Conservation (phyloP, 805 yeast genomes). For the Candida xiaguanensis region DNA sequence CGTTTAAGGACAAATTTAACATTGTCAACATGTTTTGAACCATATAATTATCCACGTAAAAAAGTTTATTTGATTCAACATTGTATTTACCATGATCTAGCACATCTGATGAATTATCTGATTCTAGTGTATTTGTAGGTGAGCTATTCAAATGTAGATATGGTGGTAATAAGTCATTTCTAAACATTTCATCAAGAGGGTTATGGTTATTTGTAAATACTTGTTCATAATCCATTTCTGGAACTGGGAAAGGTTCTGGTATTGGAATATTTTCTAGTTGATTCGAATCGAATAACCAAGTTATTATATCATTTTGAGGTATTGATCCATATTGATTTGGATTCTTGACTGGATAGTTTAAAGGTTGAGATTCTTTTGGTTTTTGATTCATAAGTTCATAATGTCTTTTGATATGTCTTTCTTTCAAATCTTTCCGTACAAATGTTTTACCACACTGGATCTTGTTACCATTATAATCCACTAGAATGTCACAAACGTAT, state of each 20-base stretch:
- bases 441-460: conserved; percentile 55
- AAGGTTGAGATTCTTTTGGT: not conserved
- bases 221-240: conserved; percentile 21
- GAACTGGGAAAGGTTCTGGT: conserved; percentile 1
- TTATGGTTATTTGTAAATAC: conserved; percentile 34
- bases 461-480: conserved; percentile 33
- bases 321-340: conserved; percentile 1
- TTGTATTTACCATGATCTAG: conserved; percentile 23
- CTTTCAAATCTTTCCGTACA: conserved; percentile 57
- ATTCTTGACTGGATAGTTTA: not conserved
- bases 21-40: conserved; percentile 33
- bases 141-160: conserved; percentile 18
- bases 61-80: conserved; percentile 26
- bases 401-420: conserved; percentile 35
- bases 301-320: conserved; percentile 35
- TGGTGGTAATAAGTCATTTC: not conserved
- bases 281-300: conserved; percentile 33
- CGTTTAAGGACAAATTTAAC: conserved; percentile 17
- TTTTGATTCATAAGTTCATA: conserved; percentile 9
- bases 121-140: conserved; percentile 27
- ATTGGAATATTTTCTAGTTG: not conserved
- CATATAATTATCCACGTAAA: conserved; percentile 34
- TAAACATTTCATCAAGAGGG: conserved; percentile 37
- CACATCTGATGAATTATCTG: conserved; percentile 9
- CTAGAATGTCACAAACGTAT: conserved; percentile 50